Evolutionary conservation across 345 rosid genomes (phyloP).

Genomic region (Excoecaria agallocha): DNA sequence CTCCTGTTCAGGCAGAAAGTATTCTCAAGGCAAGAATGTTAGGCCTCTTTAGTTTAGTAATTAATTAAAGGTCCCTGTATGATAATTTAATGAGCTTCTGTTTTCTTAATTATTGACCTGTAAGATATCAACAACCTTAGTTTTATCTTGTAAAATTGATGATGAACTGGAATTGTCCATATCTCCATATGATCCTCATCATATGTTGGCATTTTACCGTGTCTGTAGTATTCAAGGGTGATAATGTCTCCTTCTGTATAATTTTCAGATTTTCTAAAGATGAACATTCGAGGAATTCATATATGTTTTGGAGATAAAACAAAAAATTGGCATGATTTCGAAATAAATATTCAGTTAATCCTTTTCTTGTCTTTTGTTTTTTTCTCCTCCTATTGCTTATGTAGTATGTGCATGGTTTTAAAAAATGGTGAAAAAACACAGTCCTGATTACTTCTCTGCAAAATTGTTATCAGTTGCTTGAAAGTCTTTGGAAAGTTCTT

Average conservation of each 20-base stretch:
- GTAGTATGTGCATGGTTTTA: neutral
- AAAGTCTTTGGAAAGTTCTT: neutral
- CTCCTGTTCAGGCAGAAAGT: conserved; percentile 83
- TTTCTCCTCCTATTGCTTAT: neutral
- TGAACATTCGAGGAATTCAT: neutral
- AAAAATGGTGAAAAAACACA: neutral
- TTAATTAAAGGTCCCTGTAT: neutral
- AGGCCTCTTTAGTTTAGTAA: neutral
- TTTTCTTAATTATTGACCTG: neutral
- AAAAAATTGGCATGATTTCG: no score
- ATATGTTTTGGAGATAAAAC: neutral
- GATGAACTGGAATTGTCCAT: neutral
- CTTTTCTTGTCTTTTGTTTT: no score
- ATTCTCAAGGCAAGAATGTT: conserved; percentile 67
- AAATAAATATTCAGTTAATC: no score
- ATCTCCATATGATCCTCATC: neutral
- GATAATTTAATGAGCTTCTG: neutral
- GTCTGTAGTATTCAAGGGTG: neutral
- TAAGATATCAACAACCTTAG: neutral
- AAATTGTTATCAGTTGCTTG: neutral
- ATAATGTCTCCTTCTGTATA: neutral
- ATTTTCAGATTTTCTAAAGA: neutral
- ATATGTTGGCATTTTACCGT: neutral
- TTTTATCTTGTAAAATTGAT: neutral
- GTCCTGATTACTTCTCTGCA: neutral